Conservation (phyloP, 192 early-diverging fungal genomes). For the Rhizophagus sp. region DNA sequence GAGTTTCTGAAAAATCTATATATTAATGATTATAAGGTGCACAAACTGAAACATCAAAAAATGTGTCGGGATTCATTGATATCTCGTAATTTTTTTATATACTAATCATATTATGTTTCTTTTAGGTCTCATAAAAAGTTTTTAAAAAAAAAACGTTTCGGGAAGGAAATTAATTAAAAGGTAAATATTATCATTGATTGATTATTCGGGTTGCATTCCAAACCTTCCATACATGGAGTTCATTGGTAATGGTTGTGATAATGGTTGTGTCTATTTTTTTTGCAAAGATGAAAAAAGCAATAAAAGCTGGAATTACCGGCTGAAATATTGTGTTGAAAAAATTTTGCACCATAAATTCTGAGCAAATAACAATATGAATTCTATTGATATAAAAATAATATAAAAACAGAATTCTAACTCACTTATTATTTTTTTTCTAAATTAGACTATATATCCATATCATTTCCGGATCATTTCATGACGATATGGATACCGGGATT, state of each 20-base stretch:
- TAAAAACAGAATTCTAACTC: constrained; percentile 12
- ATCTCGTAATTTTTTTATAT: not conserved
- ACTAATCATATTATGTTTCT: not conserved
- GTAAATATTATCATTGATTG: not conserved
- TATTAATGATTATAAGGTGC: constrained; percentile 42
- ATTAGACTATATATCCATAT: too few species aligned
- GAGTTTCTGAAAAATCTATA: constrained; percentile 52
- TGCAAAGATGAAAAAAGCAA: constrained; percentile 47
- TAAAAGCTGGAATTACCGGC: constrained; percentile 79
- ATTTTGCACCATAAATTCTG: constrained; percentile 56
- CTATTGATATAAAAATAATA: not conserved
- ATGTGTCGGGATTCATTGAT: not conserved
- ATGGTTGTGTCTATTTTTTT: not conserved
- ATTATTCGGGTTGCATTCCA: too few species aligned
- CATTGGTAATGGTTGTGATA: constrained; percentile 13
- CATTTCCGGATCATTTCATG: too few species aligned
- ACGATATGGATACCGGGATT: too few species aligned
- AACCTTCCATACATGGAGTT: too few species aligned
- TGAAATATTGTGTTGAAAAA: constrained; percentile 62
- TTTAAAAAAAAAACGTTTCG: not conserved
- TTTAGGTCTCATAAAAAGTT: not conserved
- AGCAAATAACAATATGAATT: not conserved
- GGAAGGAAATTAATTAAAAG: not conserved
- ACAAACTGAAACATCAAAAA: constrained; percentile 40
- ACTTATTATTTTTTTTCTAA: constrained; percentile 16